Base-by-base conservation (phyloP, 306 rosid species). In the Gastrolobium bilobum region DNA sequence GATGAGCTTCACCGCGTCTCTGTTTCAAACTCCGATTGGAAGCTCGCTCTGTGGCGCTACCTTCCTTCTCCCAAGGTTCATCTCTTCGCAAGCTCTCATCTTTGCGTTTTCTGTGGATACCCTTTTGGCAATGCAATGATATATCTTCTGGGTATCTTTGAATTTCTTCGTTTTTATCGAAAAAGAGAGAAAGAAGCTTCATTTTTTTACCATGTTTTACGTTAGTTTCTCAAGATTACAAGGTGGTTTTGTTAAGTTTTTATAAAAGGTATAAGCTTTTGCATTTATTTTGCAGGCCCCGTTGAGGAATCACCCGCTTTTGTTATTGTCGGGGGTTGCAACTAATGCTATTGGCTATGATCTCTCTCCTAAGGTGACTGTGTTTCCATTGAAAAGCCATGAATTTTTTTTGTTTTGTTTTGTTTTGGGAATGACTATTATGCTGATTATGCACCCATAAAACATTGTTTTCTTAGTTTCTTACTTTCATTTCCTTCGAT, bases 11-110 rank as follows among this genome's bases (percentile, higher is more conserved):
- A 94, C 81, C 86, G 81, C 29, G 89, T 92, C 63, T 13, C 89
- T 10, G 86, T 92, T 86, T 84, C 97, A 10, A 78, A 86, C 76
- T 88, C 97, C 82, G 90, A 87, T 82, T 94, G 98, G 97, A 89
- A 75, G 44, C 97, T 94, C 76, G 95, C 97, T 80, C 93, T 92
- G 42, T 92, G 98, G 98, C 97, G 98, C 73, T 94, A 92, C 86
- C 88, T 77, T 56, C 95, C 98, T 66, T 88, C 93, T 74, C 83
- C 85, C 1, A 54, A 70, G 97, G 97, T 90, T n/a, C 2, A 26
- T 38, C 35, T 65, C 38, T 70, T 37, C 15, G 7, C 76, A 56
- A 54, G 76, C 15, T 66, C 9, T 67, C 15, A 66, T 57, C 51
- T 75, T 58, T 30, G 9, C 9, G 51, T 0, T 57, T 58, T 46